Evolutionary conservation across 768 basidiomycete species (phyloP).

Genomic region (Suillus luteus): DNA sequence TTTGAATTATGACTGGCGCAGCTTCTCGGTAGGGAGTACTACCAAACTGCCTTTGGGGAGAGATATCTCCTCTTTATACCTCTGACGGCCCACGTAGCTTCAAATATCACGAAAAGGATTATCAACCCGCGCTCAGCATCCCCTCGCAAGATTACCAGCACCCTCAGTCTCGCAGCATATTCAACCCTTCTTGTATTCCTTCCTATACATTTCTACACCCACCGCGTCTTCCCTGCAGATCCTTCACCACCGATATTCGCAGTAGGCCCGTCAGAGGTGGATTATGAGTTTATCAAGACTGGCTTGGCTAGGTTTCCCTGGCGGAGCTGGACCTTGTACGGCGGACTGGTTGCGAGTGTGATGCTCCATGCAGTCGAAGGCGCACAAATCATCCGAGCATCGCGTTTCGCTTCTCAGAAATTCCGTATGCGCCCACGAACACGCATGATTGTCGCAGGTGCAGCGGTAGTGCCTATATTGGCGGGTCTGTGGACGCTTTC

Average conservation of each 20-base stretch:
- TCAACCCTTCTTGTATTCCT: constrained; percentile 56
- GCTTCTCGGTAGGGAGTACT: constrained; percentile 85
- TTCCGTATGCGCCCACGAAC: constrained; percentile 19
- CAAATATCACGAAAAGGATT: constrained; percentile 62
- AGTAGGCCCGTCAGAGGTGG: constrained; percentile 75
- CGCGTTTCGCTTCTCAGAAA: constrained; percentile 40
- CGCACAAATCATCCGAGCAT: constrained; percentile 49
- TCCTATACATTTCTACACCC: constrained; percentile 68
- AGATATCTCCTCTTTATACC: constrained; percentile 68
- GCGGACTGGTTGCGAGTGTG: constrained; percentile 56
- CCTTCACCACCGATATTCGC: constrained; percentile 50
- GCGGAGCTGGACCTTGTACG: constrained; percentile 63
- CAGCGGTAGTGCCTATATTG: constrained; percentile 51
- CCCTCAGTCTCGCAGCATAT: constrained; percentile 67
- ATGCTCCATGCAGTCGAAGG: constrained; percentile 69
- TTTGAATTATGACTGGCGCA: constrained; percentile 26
- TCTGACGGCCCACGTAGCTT: constrained; percentile 60
- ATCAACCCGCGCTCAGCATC: constrained; percentile 39
- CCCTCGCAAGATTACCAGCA: constrained; percentile 39
- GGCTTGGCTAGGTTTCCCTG: constrained; percentile 64
- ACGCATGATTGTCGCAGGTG: constrained; percentile 35
- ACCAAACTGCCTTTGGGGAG: constrained; percentile 73
- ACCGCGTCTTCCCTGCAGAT: constrained; percentile 58
- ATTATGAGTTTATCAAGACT: constrained; percentile 82
- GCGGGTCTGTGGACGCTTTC: constrained; percentile 56